Evolutionary conservation across 352 stramenopile species (phyloP), one percentile per base, ranked within the genome.

Genomic region (Globisporangium camurandrum): DNA sequence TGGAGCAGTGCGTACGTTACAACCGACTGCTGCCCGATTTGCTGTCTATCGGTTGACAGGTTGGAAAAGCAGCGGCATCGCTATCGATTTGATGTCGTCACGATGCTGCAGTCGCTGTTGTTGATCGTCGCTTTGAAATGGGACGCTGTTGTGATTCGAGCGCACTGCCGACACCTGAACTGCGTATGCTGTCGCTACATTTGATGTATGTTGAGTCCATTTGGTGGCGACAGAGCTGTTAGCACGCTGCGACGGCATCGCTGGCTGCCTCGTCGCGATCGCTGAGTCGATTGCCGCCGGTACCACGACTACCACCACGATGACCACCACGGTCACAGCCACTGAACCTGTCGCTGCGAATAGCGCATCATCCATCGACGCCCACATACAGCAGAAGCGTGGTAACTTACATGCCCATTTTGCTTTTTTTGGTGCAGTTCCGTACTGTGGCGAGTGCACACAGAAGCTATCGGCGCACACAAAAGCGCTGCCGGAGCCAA

Each of bases 331-430:
- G 33, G 22, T 30, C 26, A 34, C 30, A 14, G 30, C 30, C n/a
- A n/a, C n/a, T n/a, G n/a, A n/a, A n/a, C n/a, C n/a, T n/a, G n/a
- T n/a, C n/a, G n/a, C n/a, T n/a, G n/a, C n/a, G n/a, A n/a, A n/a
- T n/a, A n/a, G n/a, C n/a, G n/a, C n/a, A n/a, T n/a, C n/a, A n/a
- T n/a, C n/a, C n/a, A n/a, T n/a, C n/a, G n/a, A n/a, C n/a, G n/a
- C n/a, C n/a, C 41, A 46, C 27, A 14, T 19, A 37, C 26, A 23
- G 36, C 3, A 19, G 16, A 24, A 14, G 36, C 44, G 42, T 49
- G 57, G 43, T 51, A 30, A 89, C 78, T 73, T 87, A 89, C 78
- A 89, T 89, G 78, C 78, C 78, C 78, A 89, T 89, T 73, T 84
- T 78, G 61, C 66, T 67, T 79, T 64, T 77, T 77, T 82, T 83